phyloP scores from a whole-genome alignment of 202 grass and related monocot species.

The Setaria italica region DNA sequence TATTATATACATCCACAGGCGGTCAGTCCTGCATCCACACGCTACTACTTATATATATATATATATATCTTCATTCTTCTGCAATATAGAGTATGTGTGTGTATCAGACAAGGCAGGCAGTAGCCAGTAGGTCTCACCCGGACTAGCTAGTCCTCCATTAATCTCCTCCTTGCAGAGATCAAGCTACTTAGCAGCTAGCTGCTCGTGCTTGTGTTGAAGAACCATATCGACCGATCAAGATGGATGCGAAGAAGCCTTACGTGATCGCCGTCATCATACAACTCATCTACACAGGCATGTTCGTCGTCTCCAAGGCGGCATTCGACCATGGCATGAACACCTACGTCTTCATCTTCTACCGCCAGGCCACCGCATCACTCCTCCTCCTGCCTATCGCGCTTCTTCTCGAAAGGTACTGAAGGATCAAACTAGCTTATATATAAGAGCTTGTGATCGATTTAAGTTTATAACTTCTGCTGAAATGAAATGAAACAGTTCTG shows the following conservation, averaged over 20 bases:
- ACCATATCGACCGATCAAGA: not conserved
- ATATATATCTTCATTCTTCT: not conserved
- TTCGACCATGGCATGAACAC: slow-evolving; percentile 66
- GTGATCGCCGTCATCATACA: slow-evolving; percentile 58
- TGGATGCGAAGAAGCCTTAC: slow-evolving; percentile 57
- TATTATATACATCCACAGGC: not conserved
- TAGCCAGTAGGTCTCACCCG: not conserved
- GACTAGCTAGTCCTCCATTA: not conserved
- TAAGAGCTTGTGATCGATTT: not conserved
- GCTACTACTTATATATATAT: not conserved
- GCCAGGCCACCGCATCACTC: slow-evolving; percentile 55
- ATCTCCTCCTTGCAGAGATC: not conserved
- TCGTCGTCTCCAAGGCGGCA: slow-evolving; percentile 63
- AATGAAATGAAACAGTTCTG: not conserved
- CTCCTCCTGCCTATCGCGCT: slow-evolving; percentile 51
- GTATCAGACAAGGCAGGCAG: not conserved
- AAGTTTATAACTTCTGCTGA: not conserved
- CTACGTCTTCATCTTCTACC: slow-evolving; percentile 77
- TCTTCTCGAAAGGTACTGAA: slow-evolving; percentile 56
- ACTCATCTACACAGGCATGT: slow-evolving; percentile 59
- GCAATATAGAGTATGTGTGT: not conserved
- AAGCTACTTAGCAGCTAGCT: not conserved
- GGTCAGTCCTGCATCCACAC: not conserved
- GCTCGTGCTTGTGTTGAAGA: not conserved
- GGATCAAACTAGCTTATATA: not conserved